Evolutionary conservation across 306 rosid genomes (phyloP), one percentile per base, ranked within the genome.

Genomic region (Trifolium repens): DNA sequence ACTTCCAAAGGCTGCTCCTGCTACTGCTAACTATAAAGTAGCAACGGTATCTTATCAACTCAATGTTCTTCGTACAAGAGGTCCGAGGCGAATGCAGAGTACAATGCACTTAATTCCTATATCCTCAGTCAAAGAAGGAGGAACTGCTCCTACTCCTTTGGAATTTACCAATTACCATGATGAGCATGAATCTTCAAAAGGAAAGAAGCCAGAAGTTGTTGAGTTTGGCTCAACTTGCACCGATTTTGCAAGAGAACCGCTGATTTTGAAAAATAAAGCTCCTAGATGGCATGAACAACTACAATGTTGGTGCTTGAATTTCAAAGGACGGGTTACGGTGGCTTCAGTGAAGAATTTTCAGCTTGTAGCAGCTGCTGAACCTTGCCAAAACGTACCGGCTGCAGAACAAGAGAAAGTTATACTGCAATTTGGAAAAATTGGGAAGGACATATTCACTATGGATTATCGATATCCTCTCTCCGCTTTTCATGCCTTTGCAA

Each of bases 231-330:
- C 89, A 17, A 52, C 42, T 60, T 72, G 76, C 67, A 67, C 60
- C 14, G 40, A 59, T 15, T 50, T 70, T 43, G 52, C 73, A 49
- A 79, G 81, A 30, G 87, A 84, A 37, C 90, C 96, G 7, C 77
- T 91, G 75, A 59, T 94, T 74, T 78, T 94, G 91, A 91, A 82
- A 85, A 94, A 90, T 39, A 91, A 90, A 80, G 84, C 93, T 69
- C 97, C 98, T 61, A 89, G 98, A 78, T 94, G 97, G 98, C 98
- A 91, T 17, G 97, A 91, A 75, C 98, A 91, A 71, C 88, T 91
- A 22, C 97, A 91, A 35, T 94, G 98, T 77, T 94, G 99, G 99
- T 94, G 99, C 82, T 82, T 94, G 66, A 94, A 94, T 82, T 94
- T 94, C 85, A 94, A 87, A 78, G 99, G 99, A 71, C 86, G 99